Conservation (phyloP, 106 monocot species). For the Ottelia alismoides region DNA sequence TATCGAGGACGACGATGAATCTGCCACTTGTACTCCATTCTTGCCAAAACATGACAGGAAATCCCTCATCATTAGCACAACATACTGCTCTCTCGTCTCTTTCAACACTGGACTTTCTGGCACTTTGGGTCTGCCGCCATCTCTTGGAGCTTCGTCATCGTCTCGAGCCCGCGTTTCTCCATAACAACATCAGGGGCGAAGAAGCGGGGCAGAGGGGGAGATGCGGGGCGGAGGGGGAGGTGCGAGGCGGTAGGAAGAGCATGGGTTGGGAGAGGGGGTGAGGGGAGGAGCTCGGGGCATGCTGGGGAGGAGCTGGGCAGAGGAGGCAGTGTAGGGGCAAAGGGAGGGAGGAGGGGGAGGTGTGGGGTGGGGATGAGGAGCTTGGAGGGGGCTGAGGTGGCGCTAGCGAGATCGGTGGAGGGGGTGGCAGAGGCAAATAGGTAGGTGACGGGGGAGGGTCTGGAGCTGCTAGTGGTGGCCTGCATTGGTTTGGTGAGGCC, state of each 20-base stretch:
- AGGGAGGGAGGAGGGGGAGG: background rate
- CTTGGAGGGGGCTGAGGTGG: background rate
- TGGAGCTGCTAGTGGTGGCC: background rate
- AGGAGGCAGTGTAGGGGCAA: background rate
- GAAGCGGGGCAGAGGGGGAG: background rate
- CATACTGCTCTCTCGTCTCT: too few species aligned
- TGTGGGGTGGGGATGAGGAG: background rate
- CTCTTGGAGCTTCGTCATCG: too few species aligned
- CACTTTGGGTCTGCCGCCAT: background rate
- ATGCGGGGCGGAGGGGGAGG: background rate
- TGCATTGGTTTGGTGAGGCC: too few species aligned
- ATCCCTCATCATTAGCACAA: too few species aligned
- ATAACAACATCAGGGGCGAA: background rate
- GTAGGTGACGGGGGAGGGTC: too few species aligned
- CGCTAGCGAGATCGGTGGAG: background rate
- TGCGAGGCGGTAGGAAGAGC: background rate
- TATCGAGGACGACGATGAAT: too few species aligned
- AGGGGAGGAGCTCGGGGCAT: background rate
- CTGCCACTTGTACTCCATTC: too few species aligned
- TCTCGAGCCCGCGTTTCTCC: too few species aligned
- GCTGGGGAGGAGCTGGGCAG: too few species aligned
- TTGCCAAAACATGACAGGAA: too few species aligned
- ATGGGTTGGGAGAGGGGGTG: background rate
- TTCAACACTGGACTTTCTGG: too few species aligned
- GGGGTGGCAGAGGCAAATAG: background rate